phyloP scores from a whole-genome alignment of 2,329 filamentous ascomycete species.

The Sclerotiophoma versabilis region DNA sequence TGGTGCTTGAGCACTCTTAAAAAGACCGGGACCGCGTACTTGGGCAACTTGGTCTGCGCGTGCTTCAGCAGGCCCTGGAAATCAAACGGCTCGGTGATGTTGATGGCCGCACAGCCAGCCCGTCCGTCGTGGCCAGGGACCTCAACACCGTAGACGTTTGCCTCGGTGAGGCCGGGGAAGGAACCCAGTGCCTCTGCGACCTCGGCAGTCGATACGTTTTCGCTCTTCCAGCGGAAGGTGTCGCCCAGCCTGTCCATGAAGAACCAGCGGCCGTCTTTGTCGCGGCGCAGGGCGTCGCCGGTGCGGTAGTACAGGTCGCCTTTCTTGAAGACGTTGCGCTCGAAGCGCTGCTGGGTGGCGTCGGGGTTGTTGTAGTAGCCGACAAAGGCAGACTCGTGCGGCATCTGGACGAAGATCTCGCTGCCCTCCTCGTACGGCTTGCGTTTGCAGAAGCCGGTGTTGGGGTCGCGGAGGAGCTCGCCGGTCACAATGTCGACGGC shows the following conservation, averaged over 20 bases:
- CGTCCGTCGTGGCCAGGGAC: conserved; percentile 60
- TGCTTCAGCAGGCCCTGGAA: conserved; percentile 67
- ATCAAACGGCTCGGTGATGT: conserved; percentile 58
- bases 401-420: conserved; percentile 74
- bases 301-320: conserved; percentile 59
- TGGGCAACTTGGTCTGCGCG: conserved; percentile 66
- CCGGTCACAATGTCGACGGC: conserved; percentile 72
- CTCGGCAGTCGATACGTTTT: conserved; percentile 59
- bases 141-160: conserved; percentile 59
- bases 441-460: conserved; percentile 71
- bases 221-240: conserved; percentile 59
- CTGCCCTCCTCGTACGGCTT: conserved; percentile 72
- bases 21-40: conserved; percentile 79
- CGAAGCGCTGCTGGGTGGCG: conserved; percentile 67
- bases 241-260: conserved; percentile 59
- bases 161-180: conserved; percentile 54
- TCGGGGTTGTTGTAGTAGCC: conserved; percentile 74
- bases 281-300: conserved; percentile 56
- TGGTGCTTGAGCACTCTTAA: conserved; percentile 66
- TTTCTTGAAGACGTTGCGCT: conserved; percentile 55
- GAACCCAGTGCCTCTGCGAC: conserved; percentile 56
- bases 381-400: conserved; percentile 65
- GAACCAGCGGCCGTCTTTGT: conserved; percentile 55
- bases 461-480: conserved; percentile 69
- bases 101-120: conserved; percentile 63